These are phyloP conservation scores for Rhizoctonia solani DNA, from an alignment of 1,284 basidiomycete species.

Conservation along the genomic window DNA sequence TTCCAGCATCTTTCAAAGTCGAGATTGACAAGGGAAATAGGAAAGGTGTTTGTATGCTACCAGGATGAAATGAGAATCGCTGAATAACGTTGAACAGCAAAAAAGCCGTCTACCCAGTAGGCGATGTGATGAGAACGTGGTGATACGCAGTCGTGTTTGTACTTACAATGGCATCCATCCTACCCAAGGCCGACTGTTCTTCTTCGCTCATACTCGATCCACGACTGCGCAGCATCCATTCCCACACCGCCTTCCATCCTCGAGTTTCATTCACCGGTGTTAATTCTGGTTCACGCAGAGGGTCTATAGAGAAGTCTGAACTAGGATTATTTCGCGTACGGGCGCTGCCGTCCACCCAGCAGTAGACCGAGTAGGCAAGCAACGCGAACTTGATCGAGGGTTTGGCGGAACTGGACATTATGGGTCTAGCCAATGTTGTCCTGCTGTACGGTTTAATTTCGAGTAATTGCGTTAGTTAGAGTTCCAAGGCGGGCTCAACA, in stretches of 20 bases:
- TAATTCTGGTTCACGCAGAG: neutral
- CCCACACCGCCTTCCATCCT: neutral
- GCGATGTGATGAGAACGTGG: too few species aligned
- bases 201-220: slow-evolving; percentile 16
- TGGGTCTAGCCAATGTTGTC: neutral
- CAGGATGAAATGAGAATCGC: slow-evolving; percentile 41
- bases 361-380: slow-evolving; percentile 29
- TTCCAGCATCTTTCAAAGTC: slow-evolving; percentile 17
- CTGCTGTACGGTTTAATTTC: too few species aligned
- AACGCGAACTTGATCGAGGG: slow-evolving; percentile 11
- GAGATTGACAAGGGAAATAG: slow-evolving; percentile 34
- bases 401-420: slow-evolving; percentile 4
- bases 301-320: neutral
- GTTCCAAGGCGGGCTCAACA: neutral
- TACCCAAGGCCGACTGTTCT: slow-evolving; percentile 8
- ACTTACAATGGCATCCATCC: slow-evolving; percentile 8
- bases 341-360: slow-evolving; percentile 30
- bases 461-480: too few species aligned
- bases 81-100: slow-evolving; percentile 42
- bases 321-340: neutral
- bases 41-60: slow-evolving; percentile 40
- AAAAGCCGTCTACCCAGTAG: slow-evolving; percentile 42
- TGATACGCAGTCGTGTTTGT: neutral
- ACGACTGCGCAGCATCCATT: slow-evolving; percentile 7
- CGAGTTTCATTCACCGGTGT: neutral